These are phyloP conservation scores for Neobulgaria alba DNA, from an alignment of 2,329 filamentous ascomycete genomes.

Conservation along the genomic window DNA sequence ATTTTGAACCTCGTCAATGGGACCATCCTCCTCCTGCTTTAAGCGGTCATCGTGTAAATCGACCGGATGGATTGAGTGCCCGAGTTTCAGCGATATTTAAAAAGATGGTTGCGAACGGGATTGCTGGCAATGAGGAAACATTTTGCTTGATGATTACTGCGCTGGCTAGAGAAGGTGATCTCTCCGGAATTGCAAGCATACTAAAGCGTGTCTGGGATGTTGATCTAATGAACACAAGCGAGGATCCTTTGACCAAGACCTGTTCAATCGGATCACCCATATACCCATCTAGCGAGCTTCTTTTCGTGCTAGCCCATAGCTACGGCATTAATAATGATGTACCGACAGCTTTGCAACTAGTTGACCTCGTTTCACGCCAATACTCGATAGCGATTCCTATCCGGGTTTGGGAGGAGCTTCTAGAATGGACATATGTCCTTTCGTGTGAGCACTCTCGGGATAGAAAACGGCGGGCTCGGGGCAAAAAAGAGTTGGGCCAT, in stretches of 20 bases:
- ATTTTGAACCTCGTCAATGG: constrained; percentile 19
- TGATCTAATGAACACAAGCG: constrained; percentile 14
- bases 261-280: constrained; percentile 11
- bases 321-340: constrained; percentile 61
- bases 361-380: constrained; percentile 52
- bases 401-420: constrained; percentile 55
- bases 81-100: constrained; percentile 32
- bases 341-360: constrained; percentile 44
- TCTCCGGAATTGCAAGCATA: constrained; percentile 37
- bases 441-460: constrained; percentile 17
- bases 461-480: not conserved
- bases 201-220: constrained; percentile 47
- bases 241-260: constrained; percentile 28
- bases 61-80: constrained; percentile 14
- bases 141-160: constrained; percentile 45
- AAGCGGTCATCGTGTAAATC: constrained; percentile 18
- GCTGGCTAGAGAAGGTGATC: constrained; percentile 42
- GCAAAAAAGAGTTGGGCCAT: not conserved
- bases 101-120: constrained; percentile 37
- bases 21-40: constrained; percentile 12
- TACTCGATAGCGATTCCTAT: constrained; percentile 50
- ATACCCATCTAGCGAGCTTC: constrained; percentile 33
- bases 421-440: constrained; percentile 59
- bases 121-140: constrained; percentile 41
- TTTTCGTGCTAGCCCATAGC: constrained; percentile 58